A percentile compares a stretch with the other conserved stretches of the same genome.
Conservation (phyloP, 306 rosid genomes). For the Medicago truncatula region MtrunA17r5.0-ANR NC_053046.1:39249001-39249500, state of each 20-base stretch:
- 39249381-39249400: constrained; percentile 21
- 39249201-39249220: constrained; percentile 17
- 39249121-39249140: constrained; percentile 20
- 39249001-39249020: constrained; percentile 46
- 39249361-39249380: constrained; percentile 9
- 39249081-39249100: constrained; percentile 9
- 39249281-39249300: too few relatives aligned
- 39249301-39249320: constrained; percentile 34
- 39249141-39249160: constrained; percentile 44
- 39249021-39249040: constrained; percentile 46
- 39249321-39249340: constrained; percentile 34
- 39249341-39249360: not conserved
- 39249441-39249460: too few relatives aligned
- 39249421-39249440: not conserved
- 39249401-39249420: constrained; percentile 30
- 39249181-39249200: constrained; percentile 33
- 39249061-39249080: constrained; percentile 28
- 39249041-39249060: constrained; percentile 44
- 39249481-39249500: too few relatives aligned
- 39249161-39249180: constrained; percentile 54
- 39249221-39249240: constrained; percentile 36
- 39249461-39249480: too few relatives aligned
- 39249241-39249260: constrained; percentile 39
- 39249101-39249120: constrained; percentile 13
- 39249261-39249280: constrained; percentile 43